Percentiles rank a stretch among this genome's conserved stretches.
Conservation (phyloP, 768 basidiomycete species). For the Boletus rex-veris region DNA sequence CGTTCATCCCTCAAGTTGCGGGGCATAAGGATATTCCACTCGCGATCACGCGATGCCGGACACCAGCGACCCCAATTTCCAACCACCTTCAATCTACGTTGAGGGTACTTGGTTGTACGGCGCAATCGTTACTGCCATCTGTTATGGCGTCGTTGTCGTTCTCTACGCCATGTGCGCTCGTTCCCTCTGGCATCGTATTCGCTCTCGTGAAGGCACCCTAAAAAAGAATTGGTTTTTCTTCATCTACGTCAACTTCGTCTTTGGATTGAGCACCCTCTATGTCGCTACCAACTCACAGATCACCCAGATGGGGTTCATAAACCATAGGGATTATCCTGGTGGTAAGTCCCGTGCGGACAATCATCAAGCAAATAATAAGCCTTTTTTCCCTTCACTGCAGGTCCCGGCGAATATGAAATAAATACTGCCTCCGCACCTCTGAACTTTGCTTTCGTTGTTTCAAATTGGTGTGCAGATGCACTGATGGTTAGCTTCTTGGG, state of each 20-base stretch:
- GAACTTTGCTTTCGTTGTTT: constrained; percentile 28
- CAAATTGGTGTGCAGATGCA: constrained; percentile 31
- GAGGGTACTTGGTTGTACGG: constrained; percentile 32
- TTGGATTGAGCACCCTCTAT: constrained; percentile 29
- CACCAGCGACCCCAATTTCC: constrained; percentile 6
- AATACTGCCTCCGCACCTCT: constrained; percentile 25
- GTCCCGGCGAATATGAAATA: constrained; percentile 25
- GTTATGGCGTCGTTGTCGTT: constrained; percentile 28
- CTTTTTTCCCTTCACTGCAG: not conserved
- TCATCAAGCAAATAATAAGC: not conserved
- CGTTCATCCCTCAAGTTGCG: constrained; percentile 1
- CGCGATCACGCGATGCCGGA: constrained; percentile 15
- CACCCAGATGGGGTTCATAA: constrained; percentile 30
- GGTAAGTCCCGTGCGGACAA: constrained; percentile 12
- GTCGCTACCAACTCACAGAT: constrained; percentile 21
- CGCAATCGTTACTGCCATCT: constrained; percentile 25
- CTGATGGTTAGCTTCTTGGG: constrained; percentile 24
- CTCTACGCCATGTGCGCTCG: constrained; percentile 26
- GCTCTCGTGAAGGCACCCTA: not conserved
- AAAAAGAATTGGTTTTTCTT: constrained; percentile 29
- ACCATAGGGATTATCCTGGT: constrained; percentile 31
- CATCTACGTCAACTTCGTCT: constrained; percentile 28
- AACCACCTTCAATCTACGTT: constrained; percentile 13
- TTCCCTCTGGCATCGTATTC: constrained; percentile 26
- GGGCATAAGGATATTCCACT: not conserved